phyloP scores from a whole-genome alignment of 345 rosid genomes.

The Corymbia maculata region DNA sequence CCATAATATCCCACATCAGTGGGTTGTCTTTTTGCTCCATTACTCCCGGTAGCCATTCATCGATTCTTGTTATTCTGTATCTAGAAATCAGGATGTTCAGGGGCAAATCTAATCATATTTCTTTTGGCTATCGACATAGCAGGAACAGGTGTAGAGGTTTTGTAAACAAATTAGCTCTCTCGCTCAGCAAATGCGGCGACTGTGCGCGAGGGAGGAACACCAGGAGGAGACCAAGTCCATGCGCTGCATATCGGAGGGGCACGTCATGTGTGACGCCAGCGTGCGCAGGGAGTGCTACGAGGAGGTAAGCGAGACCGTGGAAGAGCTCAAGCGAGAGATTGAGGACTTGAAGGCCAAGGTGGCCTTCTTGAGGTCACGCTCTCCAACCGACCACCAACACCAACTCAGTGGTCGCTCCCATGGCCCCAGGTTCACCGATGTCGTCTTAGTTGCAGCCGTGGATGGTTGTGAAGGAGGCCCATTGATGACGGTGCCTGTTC shows the following conservation, averaged over 20 bases:
- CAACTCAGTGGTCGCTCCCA: background rate
- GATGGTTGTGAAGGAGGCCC: constrained; percentile 9
- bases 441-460: background rate
- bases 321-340: constrained; percentile 7
- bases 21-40: background rate
- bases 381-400: constrained; percentile 23
- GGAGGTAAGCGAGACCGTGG: constrained; percentile 34
- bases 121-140: too few species aligned
- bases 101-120: too few species aligned
- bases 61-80: background rate
- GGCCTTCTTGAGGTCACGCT: constrained; percentile 5
- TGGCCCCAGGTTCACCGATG: constrained; percentile 31
- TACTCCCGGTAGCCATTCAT: background rate
- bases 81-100: too few species aligned
- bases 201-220: background rate
- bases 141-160: background rate
- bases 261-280: constrained; percentile 37
- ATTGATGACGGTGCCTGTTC: constrained; percentile 47
- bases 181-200: background rate
- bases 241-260: constrained; percentile 62
- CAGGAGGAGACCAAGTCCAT: background rate
- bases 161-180: background rate
- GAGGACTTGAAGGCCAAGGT: constrained; percentile 1
- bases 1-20: background rate
- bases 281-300: constrained; percentile 63